These are phyloP conservation scores for Tagetes patula DNA, from an alignment of 129 eudicot genomes.

Conservation along the genomic window DNA sequence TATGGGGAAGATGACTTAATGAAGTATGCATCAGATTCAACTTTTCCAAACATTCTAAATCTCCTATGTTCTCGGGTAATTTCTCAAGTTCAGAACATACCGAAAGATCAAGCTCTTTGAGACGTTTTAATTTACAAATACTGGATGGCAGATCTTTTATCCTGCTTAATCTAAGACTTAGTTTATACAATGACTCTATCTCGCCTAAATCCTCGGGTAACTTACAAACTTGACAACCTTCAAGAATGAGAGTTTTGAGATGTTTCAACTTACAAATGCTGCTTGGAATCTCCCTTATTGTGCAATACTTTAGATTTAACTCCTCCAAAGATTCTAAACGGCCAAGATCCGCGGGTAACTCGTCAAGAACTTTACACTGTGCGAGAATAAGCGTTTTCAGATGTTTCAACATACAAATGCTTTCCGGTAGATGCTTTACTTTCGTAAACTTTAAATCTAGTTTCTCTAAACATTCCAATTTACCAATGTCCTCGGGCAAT, in stretches of 20 bases:
- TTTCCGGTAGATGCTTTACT: background rate
- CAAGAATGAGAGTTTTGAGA: constrained; percentile 7
- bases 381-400: background rate
- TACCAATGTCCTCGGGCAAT: constrained; percentile 21
- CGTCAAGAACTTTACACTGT: background rate
- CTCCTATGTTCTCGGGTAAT: constrained; percentile 21
- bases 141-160: constrained; percentile 12
- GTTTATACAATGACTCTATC: constrained; percentile 14
- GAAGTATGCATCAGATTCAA: background rate
- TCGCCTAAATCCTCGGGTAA: constrained; percentile 17
- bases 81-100: background rate
- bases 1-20: constrained; percentile 9
- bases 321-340: constrained; percentile 6
- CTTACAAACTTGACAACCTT: background rate
- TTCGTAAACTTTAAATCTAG: background rate
- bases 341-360: constrained; percentile 5
- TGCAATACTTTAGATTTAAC: background rate
- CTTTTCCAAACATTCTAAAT: background rate
- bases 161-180: background rate
- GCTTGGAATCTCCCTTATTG: constrained; percentile 11
- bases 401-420: constrained; percentile 22
- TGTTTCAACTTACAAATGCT: constrained; percentile 17
- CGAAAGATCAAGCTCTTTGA: background rate
- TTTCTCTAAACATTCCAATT: constrained; percentile 15
- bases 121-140: constrained; percentile 20